Base-by-base conservation (phyloP, 768 basidiomycete species). In the Suillus subluteus region DNA sequence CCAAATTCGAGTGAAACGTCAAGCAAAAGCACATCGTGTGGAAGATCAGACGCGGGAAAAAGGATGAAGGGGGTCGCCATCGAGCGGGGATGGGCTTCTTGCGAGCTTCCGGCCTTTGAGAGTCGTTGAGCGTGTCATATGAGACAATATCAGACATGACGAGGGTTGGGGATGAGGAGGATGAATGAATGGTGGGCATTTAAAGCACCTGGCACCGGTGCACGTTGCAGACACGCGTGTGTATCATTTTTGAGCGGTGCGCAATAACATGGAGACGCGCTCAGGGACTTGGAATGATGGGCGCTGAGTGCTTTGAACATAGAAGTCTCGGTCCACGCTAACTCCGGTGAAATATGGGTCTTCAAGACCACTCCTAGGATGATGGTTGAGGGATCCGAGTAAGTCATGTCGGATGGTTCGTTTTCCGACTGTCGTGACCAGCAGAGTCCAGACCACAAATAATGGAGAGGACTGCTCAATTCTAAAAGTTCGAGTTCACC, bases 11-110 rank as follows among this genome's bases (percentile, higher is more conserved):
- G 35, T 58, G 58, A 40, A 58, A 40, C 16, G 58, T 40, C 37
- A 58, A 40, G 58, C 58, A 58, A 23, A 40, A 58, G 58, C 58
- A 58, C n/a, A 18, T 40, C 4, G 15, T 16, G 58, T 3, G 58
- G 58, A 58, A 58, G 15, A 58, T 40, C 15, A 58, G 23, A 26
- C 38, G n/a, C 23, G 58, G 58, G 58, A 40, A 2, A 16, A 23
- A 16, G 12, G 37, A 58, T 58, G 13, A 8, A 26, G 58, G 58
- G 23, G 58, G 23, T 38, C 1, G 7, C 58, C 58, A 58, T 15
- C n/a, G 58, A 38, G 7, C 3, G 4, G 58, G 58, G 23, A 58
- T 15, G 23, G 58, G 15, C 8, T 58, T 58, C 15, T 40, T 23
- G 15, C 16, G 4, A 58, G 7, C 23, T 18, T 32, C 30, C 5